Conservation (phyloP, 768 basidiomycete genomes). For the Coprinopsis strossmayeri region DNA sequence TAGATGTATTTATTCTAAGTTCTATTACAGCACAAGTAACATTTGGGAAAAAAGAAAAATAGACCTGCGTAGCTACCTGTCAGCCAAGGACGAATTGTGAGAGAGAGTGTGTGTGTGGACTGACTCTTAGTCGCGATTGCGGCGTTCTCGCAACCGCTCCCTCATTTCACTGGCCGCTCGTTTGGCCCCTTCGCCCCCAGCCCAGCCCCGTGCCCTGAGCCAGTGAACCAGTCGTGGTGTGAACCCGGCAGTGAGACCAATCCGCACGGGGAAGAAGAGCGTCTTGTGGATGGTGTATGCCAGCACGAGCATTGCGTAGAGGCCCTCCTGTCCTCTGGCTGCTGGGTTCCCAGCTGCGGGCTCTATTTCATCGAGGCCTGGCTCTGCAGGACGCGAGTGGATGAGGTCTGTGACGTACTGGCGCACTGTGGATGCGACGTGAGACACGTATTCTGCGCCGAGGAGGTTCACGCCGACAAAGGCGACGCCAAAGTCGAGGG, state of each 20-base stretch:
- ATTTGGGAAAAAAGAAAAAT: too few species aligned
- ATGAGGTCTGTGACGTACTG: constrained; percentile 37
- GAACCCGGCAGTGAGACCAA: constrained; percentile 81
- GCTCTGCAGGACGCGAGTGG: constrained; percentile 51
- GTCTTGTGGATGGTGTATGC: constrained; percentile 98
- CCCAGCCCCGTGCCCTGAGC: constrained; percentile 80
- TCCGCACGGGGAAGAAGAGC: constrained; percentile 78
- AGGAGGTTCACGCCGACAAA: constrained; percentile 81
- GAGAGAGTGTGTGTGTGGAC: too few species aligned
- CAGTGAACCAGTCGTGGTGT: constrained; percentile 85
- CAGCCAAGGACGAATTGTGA: too few species aligned
- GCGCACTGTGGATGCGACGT: constrained; percentile 54
- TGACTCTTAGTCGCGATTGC: constrained; percentile 20
- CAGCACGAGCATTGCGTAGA: constrained; percentile 88
- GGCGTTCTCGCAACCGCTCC: constrained; percentile 35
- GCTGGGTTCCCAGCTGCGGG: constrained; percentile 16
- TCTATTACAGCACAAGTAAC: too few species aligned
- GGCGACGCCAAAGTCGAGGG: constrained; percentile 77
- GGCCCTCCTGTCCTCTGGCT: constrained; percentile 54
- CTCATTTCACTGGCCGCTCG: constrained; percentile 54
- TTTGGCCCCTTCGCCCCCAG: constrained; percentile 60
- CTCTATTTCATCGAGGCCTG: constrained; percentile 62
- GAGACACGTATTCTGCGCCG: constrained; percentile 86
- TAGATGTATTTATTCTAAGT: too few species aligned
- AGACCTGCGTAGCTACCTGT: too few species aligned